A percentile compares a stretch with the other conserved stretches of the same genome.
phyloP scores from a whole-genome alignment of 192 early-diverging fungal species.

The Coemansia sp. region DNA sequence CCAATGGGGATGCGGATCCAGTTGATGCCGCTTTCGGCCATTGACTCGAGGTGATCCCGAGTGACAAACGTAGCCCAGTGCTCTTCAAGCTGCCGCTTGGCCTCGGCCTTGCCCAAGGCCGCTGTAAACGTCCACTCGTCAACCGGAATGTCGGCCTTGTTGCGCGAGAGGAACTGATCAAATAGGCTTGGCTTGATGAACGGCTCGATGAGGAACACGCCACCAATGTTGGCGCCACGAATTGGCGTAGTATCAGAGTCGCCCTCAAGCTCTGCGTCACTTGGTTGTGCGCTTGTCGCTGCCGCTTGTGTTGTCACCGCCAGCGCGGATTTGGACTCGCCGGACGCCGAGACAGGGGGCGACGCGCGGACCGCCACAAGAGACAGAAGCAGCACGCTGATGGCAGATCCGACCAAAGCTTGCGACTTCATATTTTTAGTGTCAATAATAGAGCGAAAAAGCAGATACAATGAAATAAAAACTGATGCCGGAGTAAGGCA shows the following conservation, averaged over 20 bases:
- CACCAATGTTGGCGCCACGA: constrained; percentile 62
- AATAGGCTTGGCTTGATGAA: constrained; percentile 59
- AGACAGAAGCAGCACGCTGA: neutral
- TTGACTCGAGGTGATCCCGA: constrained; percentile 45
- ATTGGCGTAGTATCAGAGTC: constrained; percentile 28
- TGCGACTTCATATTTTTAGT: constrained; percentile 6
- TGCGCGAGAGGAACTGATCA: constrained; percentile 42
- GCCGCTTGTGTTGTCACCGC: neutral
- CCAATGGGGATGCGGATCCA: constrained; percentile 64
- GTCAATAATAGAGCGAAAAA: neutral
- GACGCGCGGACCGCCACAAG: neutral
- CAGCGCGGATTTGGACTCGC: neutral
- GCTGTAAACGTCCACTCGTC: constrained; percentile 62
- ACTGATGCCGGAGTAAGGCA: no score
- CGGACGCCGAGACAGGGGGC: neutral
- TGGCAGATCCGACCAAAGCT: neutral
- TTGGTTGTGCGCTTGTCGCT: neutral
- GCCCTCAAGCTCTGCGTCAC: neutral
- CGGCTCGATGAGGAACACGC: constrained; percentile 62
- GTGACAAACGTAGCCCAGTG: constrained; percentile 66
- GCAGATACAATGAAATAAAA: neutral
- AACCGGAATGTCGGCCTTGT: constrained; percentile 34
- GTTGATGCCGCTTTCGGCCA: constrained; percentile 57
- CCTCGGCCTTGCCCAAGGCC: constrained; percentile 45
- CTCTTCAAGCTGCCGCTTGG: constrained; percentile 37